A percentile compares a stretch with the other conserved stretches of the same genome.
Conservation (phyloP, 2,329 filamentous ascomycete species). For the Pseudocercospora ulei region DNA sequence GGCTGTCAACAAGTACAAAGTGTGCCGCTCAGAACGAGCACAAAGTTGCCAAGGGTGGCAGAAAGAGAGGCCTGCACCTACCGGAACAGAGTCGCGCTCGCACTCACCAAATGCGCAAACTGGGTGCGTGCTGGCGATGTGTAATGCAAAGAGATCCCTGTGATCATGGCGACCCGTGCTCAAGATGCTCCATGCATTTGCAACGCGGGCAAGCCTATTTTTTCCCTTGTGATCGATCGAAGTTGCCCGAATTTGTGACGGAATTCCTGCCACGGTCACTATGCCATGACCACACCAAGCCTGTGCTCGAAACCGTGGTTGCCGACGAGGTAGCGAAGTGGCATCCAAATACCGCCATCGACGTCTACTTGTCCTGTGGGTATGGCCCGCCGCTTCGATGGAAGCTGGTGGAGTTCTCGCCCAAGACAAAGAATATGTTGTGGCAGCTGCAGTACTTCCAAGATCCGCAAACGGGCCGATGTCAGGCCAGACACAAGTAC, state of each 20-base stretch:
- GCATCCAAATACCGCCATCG: constrained; percentile 34
- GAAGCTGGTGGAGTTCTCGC: constrained; percentile 42
- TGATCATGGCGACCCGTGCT: constrained; percentile 28
- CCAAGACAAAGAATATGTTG: constrained; percentile 36
- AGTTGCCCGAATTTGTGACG: constrained; percentile 38
- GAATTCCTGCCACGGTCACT: constrained; percentile 37
- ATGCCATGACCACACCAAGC: constrained; percentile 34
- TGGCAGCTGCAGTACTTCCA: constrained; percentile 39
- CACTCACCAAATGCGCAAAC: constrained; percentile 41
- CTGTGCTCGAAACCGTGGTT: constrained; percentile 37
- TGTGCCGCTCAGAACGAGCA: constrained; percentile 11
- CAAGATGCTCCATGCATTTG: constrained; percentile 31
- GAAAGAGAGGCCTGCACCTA: constrained; percentile 35
- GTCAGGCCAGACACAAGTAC: constrained; percentile 31
- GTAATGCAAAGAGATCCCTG: constrained; percentile 43
- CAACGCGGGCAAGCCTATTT: constrained; percentile 36
- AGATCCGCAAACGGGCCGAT: constrained; percentile 30
- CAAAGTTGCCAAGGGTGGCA: constrained; percentile 25
- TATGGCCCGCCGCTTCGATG: constrained; percentile 39
- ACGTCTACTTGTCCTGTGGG: constrained; percentile 39
- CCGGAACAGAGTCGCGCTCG: constrained; percentile 35
- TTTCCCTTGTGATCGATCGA: constrained; percentile 41
- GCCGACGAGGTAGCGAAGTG: constrained; percentile 33
- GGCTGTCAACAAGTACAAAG: background rate
- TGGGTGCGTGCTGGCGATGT: constrained; percentile 43